These are phyloP conservation scores for Nitzschia sp. DNA, from an alignment of 108 stramenopile species.

Conservation along the genomic window DNA sequence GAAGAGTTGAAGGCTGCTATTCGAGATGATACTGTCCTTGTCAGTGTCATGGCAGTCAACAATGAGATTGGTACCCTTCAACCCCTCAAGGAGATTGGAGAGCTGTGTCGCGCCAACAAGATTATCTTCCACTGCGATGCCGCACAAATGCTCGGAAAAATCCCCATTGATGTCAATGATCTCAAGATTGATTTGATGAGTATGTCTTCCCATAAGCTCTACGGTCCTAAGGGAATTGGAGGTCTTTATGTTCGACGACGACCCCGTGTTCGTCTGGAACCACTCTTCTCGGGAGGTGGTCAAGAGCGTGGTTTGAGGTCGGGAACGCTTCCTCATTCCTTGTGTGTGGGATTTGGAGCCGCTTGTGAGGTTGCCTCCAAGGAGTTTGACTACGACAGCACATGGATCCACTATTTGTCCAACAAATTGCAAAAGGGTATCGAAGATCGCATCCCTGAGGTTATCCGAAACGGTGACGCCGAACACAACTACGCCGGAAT, in stretches of 20 bases:
- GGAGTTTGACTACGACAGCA: constrained; percentile 85
- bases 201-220: constrained; percentile 96
- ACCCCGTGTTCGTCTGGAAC: constrained; percentile 97
- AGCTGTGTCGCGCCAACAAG: constrained; percentile 88
- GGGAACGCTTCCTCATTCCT: constrained; percentile 86
- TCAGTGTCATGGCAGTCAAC: constrained; percentile 98
- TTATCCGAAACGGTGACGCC: constrained; percentile 91
- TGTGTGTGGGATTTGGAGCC: constrained; percentile 93
- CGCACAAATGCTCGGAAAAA: constrained; percentile 97
- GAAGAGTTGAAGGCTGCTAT: constrained; percentile 83
- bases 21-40: constrained; percentile 91
- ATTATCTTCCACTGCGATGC: constrained; percentile 98
- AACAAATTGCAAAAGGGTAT: constrained; percentile 84
- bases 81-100: constrained; percentile 93
- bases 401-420: constrained; percentile 72
- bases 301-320: constrained; percentile 95
- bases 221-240: constrained; percentile 99
- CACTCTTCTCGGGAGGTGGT: constrained; percentile 95
- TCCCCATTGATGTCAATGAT: constrained; percentile 95
- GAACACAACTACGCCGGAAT: constrained; percentile 89
- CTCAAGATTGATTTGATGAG: constrained; percentile 94
- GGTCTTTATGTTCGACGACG: constrained; percentile 94
- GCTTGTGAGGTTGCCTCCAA: constrained; percentile 86
- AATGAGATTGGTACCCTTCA: constrained; percentile 99
- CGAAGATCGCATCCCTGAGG: constrained; percentile 81